Percentiles rank a stretch among this genome's conserved stretches.
Evolutionary conservation across 306 rosid species (phyloP).

Genomic region (Potentilla sterilis): DNA sequence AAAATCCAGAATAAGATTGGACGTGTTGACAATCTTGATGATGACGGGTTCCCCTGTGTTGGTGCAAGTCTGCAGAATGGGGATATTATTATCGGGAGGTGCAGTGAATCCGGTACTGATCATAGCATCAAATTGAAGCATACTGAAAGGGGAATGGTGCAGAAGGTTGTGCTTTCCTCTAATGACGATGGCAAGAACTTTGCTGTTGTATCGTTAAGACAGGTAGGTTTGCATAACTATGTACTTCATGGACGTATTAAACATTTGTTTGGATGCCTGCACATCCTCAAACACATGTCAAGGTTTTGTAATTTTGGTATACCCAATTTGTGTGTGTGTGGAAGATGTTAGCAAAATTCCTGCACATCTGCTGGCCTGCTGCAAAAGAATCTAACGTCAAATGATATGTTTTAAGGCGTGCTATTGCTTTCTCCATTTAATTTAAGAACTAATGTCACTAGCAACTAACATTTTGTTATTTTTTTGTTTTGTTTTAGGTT

Average conservation of each 20-base stretch:
- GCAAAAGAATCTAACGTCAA: neutral
- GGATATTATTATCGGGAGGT: constrained; percentile 79
- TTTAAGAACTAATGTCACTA: neutral
- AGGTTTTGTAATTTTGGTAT: neutral
- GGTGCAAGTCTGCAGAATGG: constrained; percentile 92
- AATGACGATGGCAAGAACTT: constrained; percentile 89
- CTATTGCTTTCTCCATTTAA: constrained; percentile 4
- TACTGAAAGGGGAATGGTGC: constrained; percentile 94
- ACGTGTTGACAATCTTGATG: constrained; percentile 89
- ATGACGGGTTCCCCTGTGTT: constrained; percentile 84
- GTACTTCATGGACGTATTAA: neutral
- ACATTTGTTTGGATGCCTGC: neutral
- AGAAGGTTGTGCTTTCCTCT: constrained; percentile 85
- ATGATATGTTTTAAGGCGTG: neutral
- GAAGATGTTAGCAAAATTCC: constrained; percentile 1
- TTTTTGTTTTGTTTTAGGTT: constrained; percentile 48
- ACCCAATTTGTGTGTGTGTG: neutral
- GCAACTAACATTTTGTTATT: constrained; percentile 3
- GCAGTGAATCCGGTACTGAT: constrained; percentile 84
- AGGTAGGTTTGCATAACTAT: constrained; percentile 44
- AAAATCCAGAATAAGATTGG: constrained; percentile 83
- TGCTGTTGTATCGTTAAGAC: constrained; percentile 84
- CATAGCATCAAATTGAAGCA: constrained; percentile 84
- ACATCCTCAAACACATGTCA: neutral
- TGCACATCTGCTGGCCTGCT: constrained; percentile 1